These are phyloP conservation scores for Hypoxylon sp. DNA, from an alignment of 2,329 filamentous ascomycete genomes.

Conservation along the genomic window DNA sequence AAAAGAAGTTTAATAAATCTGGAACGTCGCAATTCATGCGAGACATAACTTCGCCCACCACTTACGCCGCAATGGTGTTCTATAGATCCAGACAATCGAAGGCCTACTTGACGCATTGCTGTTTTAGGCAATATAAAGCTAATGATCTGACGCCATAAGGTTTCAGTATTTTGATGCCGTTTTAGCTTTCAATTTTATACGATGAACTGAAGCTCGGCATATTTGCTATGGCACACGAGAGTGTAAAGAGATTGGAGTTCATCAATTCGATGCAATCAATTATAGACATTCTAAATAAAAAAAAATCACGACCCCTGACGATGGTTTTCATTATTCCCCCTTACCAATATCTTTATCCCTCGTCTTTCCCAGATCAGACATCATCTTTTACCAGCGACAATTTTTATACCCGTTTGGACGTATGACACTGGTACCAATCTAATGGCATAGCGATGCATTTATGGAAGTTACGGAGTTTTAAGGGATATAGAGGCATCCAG, in stretches of 20 bases:
- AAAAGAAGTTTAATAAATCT: constrained; percentile 8
- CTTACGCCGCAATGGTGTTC: neutral
- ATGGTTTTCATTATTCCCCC: constrained; percentile 5
- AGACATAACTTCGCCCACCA: constrained; percentile 1
- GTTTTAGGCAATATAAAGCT: constrained; percentile 7
- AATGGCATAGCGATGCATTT: constrained; percentile 37
- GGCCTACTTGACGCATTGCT: no score
- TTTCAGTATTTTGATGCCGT: constrained; percentile 2
- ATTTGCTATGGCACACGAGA: neutral
- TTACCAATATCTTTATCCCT: constrained; percentile 6
- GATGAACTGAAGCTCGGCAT: neutral
- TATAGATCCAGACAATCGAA: no score
- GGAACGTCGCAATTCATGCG: constrained; percentile 2
- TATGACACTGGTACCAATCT: constrained; percentile 26
- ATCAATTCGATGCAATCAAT: neutral
- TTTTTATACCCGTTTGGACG: constrained; percentile 27
- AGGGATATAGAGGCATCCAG: neutral
- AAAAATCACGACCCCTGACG: neutral
- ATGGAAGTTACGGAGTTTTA: constrained; percentile 21
- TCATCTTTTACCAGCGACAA: no score
- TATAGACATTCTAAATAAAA: no score
- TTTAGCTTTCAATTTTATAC: neutral
- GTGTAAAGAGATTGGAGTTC: constrained; percentile 9
- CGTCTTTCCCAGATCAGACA: no score
- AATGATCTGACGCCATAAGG: constrained; percentile 2